Percentiles rank a stretch among this genome's conserved stretches.
Conservation (phyloP, 257 asterid species). For the Primulina eburnea region DNA sequence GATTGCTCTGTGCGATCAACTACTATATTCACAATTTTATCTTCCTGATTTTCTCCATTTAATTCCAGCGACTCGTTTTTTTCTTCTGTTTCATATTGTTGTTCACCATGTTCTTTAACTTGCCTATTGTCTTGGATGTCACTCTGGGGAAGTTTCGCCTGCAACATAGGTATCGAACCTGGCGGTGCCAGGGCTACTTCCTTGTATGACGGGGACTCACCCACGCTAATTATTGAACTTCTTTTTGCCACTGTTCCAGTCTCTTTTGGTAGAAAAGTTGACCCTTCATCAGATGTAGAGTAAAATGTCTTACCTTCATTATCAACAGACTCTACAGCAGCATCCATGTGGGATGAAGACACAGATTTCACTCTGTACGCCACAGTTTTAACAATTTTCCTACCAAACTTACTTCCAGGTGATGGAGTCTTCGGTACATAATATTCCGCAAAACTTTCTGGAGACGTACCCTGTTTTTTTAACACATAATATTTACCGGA, state of each 20-base stretch:
- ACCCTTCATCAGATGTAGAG: conserved; percentile 45
- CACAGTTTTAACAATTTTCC: conserved; percentile 68
- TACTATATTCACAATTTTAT: conserved; percentile 30
- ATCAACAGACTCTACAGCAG: conserved; percentile 36
- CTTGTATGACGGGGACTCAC: conserved; percentile 94
- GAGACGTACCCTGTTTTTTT: conserved; percentile 58
- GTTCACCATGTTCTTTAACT: conserved; percentile 42
- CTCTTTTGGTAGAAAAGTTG: conserved; percentile 48
- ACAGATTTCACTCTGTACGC: conserved; percentile 85
- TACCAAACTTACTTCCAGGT: conserved; percentile 61
- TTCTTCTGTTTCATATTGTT: conserved; percentile 32
- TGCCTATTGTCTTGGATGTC: conserved; percentile 35
- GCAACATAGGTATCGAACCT: conserved; percentile 77
- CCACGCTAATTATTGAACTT: conserved; percentile 75
- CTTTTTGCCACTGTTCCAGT: conserved; percentile 48
- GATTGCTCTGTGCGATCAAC: conserved; percentile 33
- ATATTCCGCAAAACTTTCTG: conserved; percentile 72
- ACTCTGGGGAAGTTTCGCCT: conserved; percentile 47
- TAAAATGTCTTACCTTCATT: conserved; percentile 44
- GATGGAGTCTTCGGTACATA: conserved; percentile 74
- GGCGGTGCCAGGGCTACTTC: conserved; percentile 99
- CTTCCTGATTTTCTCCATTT: conserved; percentile 41
- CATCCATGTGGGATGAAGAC: conserved; percentile 48
- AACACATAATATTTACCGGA: conserved; percentile 58
- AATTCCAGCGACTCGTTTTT: conserved; percentile 24